Base-by-base conservation (phyloP, 2,329 filamentous ascomycete genomes). In the Ascochyta lentis region DNA sequence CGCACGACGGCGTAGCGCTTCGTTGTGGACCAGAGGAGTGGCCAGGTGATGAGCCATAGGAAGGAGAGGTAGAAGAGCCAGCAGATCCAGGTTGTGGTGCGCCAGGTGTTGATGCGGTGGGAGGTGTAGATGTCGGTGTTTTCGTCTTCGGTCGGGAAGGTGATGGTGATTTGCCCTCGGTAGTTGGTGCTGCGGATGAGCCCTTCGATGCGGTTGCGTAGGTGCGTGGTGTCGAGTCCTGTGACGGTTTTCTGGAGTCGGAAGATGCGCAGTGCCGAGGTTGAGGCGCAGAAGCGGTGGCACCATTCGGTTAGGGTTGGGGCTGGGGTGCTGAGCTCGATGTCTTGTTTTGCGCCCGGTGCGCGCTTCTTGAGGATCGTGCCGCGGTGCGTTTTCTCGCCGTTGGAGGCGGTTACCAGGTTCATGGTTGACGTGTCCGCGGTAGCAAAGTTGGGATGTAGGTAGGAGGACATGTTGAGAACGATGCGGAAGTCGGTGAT, bases 31-130 rank as follows among this genome's bases (percentile, higher is more conserved):
- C 85, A 87, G 12, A 92, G 79, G 53, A 84, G 83, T 0, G 89
- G 89, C 89, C 89, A 92, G 3, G 84, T 79, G 63, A 92, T 79
- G 53, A 92, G 67, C 81, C 89, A 89, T 12, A 89, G 73, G 56
- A 91, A 85, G 0, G 86, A 86, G 6, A 90, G 71, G 68, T 84
- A 86, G 76, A 87, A 90, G 9, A 90, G 40, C 79, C 84, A 84
- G 38, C 82, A 78, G 40, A 91, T 78, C 86, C 86, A 91, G 6
- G 70, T 71, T 1, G 81, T 87, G 41, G 86, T 77, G 0, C 90
- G 85, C 84, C 87, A 89, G 27, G 79, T 75, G 68, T 91, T 92
- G 56, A 86, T 78, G 46, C 77, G 79, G 62, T 83, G 84, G 4
- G 83, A 79, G 49, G 85, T 89, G 76, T 88, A 90, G 0, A 90